Conservation (phyloP, 495 filamentous ascomycete genomes). For the Podospora pseudopauciseta region DNA sequence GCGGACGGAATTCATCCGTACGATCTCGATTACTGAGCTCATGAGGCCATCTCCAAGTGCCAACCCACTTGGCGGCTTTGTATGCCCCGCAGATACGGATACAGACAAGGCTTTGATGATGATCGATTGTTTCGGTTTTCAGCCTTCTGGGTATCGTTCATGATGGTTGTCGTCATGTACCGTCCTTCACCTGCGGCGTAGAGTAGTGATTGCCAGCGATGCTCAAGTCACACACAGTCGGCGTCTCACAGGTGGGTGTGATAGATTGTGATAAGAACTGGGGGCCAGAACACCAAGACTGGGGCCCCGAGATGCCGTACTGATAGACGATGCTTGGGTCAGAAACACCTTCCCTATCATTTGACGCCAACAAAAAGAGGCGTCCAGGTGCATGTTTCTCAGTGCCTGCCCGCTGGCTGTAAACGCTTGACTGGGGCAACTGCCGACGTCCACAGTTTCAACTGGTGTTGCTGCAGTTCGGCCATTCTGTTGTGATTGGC, state of each 20-base stretch:
- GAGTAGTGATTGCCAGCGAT: neutral
- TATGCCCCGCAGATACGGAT: slow-evolving; percentile 2
- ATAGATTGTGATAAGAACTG: neutral
- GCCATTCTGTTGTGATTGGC: neutral
- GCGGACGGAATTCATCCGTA: neutral
- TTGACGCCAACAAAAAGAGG: neutral
- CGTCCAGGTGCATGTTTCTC: neutral
- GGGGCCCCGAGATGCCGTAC: neutral
- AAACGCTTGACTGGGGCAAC: neutral
- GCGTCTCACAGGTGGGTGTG: slow-evolving; percentile 4
- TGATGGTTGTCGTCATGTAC: neutral
- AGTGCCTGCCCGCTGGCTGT: neutral
- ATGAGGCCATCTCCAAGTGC: neutral
- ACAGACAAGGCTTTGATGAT: neutral
- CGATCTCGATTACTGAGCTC: neutral
- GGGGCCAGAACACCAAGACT: neutral
- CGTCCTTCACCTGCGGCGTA: neutral
- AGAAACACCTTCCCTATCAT: neutral
- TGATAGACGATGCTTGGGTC: neutral
- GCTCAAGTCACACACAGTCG: neutral
- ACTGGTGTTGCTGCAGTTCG: neutral
- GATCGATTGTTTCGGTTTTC: neutral
- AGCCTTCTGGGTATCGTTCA: neutral
- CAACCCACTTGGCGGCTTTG: neutral
- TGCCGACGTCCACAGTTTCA: slow-evolving; percentile 8